Base-by-base conservation (phyloP, 2,329 filamentous ascomycete species). In the Monascus ruber region DNA sequence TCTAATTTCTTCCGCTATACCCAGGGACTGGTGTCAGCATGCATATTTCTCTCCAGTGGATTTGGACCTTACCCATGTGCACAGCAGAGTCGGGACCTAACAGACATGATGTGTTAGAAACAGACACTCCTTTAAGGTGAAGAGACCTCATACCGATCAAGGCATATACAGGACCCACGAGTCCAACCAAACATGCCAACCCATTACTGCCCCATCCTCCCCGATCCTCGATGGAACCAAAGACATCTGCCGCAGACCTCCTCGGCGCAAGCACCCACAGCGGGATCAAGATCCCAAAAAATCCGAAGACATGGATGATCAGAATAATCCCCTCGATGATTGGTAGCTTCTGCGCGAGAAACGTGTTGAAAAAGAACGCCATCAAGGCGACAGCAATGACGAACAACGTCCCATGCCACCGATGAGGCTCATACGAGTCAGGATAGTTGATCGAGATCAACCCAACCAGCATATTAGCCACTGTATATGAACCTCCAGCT, bases 281-380 rank as follows among this genome's bases (percentile, higher is more conserved):
- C 1, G 54, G 49, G 25, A 62, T 58, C 10, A 72, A 46, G 4
- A 68, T 56, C 1, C 56, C 60, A 31, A 71, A 54, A 39, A 70
- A 71, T 4, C 66, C 67, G 10, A 60, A 44, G 4, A 68, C 50
- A 32, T 76, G 72, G 5, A 76, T 47, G 31, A 69, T 60, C 24
- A 77, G 54, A 35, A 74, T 64, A 5, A 70, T 36, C 0, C 64
- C 66, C 49, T 77, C 73, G 33, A 77, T 61, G 35, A 68, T 63
- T 24, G 74, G 68, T 11, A 77, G 58, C 2, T 59, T 42, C 31
- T 49, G 55, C 9, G 55, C 68, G 10, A 71, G 55, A 5, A 69
- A 60, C 0, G 69, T 72, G 50, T 76, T 75, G 59, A 76, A 62
- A 26, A 72, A 51, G 8, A 73, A 62, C 6, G 64, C 66, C 17